These are phyloP conservation scores for Solanum chmielewskii DNA, from an alignment of 257 asterid species.

Conservation along the genomic window DNA sequence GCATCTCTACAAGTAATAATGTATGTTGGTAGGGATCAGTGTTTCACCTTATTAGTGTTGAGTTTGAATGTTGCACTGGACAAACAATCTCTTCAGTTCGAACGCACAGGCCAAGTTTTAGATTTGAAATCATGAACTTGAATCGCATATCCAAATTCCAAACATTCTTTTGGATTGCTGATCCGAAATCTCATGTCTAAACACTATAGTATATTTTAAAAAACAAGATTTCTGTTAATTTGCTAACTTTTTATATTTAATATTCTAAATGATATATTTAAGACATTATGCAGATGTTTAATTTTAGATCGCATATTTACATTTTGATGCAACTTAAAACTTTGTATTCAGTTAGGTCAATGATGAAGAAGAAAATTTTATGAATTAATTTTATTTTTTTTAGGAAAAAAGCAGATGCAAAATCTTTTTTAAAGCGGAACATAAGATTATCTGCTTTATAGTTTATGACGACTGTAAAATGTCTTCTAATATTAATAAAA, in stretches of 20 bases:
- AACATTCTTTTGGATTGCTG: background rate
- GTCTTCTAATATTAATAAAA: background rate
- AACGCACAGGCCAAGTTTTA: background rate
- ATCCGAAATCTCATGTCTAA: background rate
- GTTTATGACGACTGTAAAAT: background rate
- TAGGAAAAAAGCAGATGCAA: background rate
- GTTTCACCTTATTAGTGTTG: background rate
- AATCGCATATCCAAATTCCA: background rate
- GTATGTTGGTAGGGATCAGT: background rate
- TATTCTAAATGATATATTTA: background rate
- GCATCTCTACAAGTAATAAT: background rate
- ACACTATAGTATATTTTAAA: background rate
- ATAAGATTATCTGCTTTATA: background rate
- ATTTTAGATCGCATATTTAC: too few species aligned
- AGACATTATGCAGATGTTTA: background rate
- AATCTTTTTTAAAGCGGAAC: background rate
- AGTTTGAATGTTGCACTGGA: background rate
- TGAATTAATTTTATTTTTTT: too few species aligned
- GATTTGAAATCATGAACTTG: background rate
- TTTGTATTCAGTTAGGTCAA: background rate
- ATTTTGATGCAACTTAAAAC: background rate
- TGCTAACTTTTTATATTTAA: too few species aligned
- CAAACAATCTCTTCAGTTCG: background rate
- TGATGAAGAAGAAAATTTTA: background rate
- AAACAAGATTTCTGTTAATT: background rate